Conservation (phyloP, 495 filamentous ascomycete species). For the Tuber borchii region DNA sequence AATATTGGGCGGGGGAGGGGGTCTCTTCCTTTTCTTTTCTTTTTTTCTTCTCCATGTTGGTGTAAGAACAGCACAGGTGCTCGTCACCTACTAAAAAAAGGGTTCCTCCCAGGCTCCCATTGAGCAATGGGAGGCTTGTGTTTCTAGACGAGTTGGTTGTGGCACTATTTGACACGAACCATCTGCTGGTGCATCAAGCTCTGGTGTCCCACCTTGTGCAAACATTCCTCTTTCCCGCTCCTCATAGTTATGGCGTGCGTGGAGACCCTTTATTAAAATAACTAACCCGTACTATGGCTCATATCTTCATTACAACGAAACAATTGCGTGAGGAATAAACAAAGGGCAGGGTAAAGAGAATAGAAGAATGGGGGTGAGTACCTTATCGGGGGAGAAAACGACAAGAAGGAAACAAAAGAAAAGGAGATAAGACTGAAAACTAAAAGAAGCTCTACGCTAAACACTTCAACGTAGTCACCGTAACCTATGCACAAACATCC, state of each 20-base stretch:
- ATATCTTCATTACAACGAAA: neutral
- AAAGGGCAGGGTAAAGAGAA: neutral
- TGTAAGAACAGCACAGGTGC: no score
- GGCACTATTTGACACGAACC: no score
- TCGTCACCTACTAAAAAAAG: no score
- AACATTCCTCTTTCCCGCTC: neutral
- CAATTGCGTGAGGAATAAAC: neutral
- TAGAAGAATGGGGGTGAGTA: neutral
- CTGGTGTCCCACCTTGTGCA: neutral
- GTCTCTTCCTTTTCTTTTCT: no score
- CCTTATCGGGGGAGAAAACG: neutral
- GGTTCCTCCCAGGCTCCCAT: no score
- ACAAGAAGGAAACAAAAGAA: neutral
- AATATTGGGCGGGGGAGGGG: no score
- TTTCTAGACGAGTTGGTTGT: no score
- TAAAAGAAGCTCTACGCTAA: constrained; percentile 18
- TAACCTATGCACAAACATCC: constrained; percentile 10
- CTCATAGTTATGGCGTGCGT: neutral
- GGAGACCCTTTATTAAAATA: neutral
- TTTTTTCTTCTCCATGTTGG: no score
- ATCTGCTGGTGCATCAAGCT: neutral
- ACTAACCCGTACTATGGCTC: neutral
- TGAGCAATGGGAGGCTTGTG: no score
- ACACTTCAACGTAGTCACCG: constrained; percentile 18
- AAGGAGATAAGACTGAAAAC: constrained; percentile 10